These are phyloP conservation scores for Penicillium sp. DNA, from an alignment of 2,329 filamentous ascomycete genomes.

Conservation along the genomic window DNA sequence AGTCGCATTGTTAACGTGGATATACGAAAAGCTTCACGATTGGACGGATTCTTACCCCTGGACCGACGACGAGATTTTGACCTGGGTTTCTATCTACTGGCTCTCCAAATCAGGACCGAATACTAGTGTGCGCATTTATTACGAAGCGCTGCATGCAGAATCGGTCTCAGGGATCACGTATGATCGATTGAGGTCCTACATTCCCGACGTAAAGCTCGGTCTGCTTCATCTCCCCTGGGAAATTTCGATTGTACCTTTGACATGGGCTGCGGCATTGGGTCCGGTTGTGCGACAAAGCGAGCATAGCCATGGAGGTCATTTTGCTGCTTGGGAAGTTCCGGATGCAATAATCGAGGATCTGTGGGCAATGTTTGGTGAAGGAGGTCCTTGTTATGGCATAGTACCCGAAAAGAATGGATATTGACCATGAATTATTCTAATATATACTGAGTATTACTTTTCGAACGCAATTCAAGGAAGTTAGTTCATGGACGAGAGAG, in stretches of 20 bases:
- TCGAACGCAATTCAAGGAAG: background rate
- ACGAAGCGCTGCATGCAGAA: constrained; percentile 53
- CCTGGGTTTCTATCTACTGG: constrained; percentile 73
- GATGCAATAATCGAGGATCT: constrained; percentile 19
- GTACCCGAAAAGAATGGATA: constrained; percentile 15
- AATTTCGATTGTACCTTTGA: constrained; percentile 21
- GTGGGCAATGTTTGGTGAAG: constrained; percentile 18
- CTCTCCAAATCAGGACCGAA: constrained; percentile 71
- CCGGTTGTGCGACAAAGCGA: constrained; percentile 23
- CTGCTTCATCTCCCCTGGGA: constrained; percentile 24
- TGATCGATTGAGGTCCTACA: constrained; percentile 12
- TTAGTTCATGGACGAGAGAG: background rate
- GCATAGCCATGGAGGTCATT: constrained; percentile 24
- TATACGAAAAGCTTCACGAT: constrained; percentile 78
- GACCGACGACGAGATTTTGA: constrained; percentile 75
- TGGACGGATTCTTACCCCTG: constrained; percentile 75
- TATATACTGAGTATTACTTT: no score
- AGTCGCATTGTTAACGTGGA: constrained; percentile 72
- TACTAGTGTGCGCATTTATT: constrained; percentile 71
- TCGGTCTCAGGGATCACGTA: constrained; percentile 11
- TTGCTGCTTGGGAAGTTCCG: constrained; percentile 27
- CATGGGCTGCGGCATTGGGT: constrained; percentile 23
- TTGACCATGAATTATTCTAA: background rate
- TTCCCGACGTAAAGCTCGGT: constrained; percentile 22
- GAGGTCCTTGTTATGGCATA: constrained; percentile 19